Conservation (phyloP, 2,329 filamentous ascomycete genomes). For the Paecilomyces dactylethromorphus region DNA sequence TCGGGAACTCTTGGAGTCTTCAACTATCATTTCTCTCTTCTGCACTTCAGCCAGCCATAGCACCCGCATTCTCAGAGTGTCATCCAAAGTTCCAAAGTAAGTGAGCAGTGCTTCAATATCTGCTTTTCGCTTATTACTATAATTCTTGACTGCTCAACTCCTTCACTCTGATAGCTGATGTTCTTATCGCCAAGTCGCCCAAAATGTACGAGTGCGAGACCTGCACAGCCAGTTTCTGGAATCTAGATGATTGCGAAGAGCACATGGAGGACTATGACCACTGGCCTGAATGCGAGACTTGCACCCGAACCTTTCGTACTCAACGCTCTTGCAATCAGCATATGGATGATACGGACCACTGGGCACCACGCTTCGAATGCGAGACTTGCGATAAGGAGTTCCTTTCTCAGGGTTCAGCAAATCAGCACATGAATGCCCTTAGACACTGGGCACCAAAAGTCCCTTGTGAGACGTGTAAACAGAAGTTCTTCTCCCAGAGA, state of each 20-base stretch:
- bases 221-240: conserved; percentile 9
- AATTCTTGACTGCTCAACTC: not conserved
- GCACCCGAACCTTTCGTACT: conserved; percentile 9
- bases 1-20: too few species aligned
- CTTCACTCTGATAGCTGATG: not conserved
- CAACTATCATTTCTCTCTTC: too few species aligned
- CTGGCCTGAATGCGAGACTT: conserved; percentile 20
- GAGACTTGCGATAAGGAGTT: conserved; percentile 22
- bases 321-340: conserved; percentile 11
- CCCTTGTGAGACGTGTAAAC: not conserved
- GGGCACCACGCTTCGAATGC: conserved; percentile 17
- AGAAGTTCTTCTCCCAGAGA: not conserved
- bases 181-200: not conserved
- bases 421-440: conserved; percentile 23
- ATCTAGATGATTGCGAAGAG: conserved; percentile 3
- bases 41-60: too few species aligned
- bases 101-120: not conserved
- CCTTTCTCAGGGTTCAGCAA: conserved; percentile 11
- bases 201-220: conserved; percentile 2
- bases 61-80: too few species aligned
- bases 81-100: too few species aligned
- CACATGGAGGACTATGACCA: conserved; percentile 17
- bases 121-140: not conserved
- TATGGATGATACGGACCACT: conserved; percentile 15
- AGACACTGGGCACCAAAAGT: not conserved